Evolutionary conservation across 805 yeast species (phyloP), one percentile per base, ranked within the genome.

Genomic region (Schizosaccharomyces osmophilus): DNA sequence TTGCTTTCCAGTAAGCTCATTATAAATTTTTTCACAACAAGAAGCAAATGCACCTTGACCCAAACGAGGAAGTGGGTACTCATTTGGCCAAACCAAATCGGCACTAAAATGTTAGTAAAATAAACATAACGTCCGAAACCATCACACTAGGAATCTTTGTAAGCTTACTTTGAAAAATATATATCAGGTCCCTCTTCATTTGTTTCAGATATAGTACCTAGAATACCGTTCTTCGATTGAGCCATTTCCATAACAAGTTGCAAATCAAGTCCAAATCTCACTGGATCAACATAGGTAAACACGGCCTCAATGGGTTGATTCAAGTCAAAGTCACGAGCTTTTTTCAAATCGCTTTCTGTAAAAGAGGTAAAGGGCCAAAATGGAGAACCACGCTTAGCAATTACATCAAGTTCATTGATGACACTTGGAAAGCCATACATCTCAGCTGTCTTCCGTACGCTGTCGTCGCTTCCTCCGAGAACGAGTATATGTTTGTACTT

Each of bases 1-100:
- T 66, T 85, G 89, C 65, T 77, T 78, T 63, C 95, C 95, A 1
- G 95, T 86, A 68, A 84, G 87, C 67, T 86, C 94, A 69, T 82
- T 79, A 73, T 82, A 87, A 63, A 87, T 75, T 0, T 95, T 93
- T 62, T 89, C 88, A 68, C 87, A 82, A 24, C 94, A 84, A 48
- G 85, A 88, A 71, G 87, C 95, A 65, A 87, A 76, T 3, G 96
- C 95, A 63, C 96, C 96, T 94, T 87, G 88, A 64, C 95, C 95
- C 69, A 87, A 86, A 69, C 96, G 77, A 19, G 87, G 81, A 64
- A 85, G 75, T 66, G 80, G 80, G 69, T 85, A 87, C 72, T 87
- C 85, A 3, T 95, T 85, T 13, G 95, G 90, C 95, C 95, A 87
- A 62, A 87, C 86, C 68, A 87, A 84, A 73, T 87, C 96, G 24